Base-by-base conservation (phyloP, 2,329 filamentous ascomycete species). In the Arthrobotrys megalospora region DNA sequence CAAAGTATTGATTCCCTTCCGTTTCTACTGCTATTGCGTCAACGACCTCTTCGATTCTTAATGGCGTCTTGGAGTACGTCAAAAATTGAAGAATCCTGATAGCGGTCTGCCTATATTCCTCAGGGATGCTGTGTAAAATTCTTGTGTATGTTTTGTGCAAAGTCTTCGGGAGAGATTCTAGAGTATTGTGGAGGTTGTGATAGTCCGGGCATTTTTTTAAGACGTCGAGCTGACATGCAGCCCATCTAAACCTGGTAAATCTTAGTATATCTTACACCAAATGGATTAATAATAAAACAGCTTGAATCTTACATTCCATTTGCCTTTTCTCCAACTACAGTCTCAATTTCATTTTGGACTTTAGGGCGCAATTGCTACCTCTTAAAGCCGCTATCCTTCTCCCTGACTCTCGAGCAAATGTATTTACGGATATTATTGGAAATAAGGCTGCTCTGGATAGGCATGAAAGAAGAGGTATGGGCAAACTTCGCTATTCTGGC, bases 21-120 rank as follows among this genome's bases (percentile, higher is more conserved):
- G 68, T 55, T 50, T 83, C 72, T 1, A 84, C 82, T 36, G 81
- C 82, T 21, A 84, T 68, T 55, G 79, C 80, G 55, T 84, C 82
- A 24, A 82, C 80, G 1, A 81, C 50, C 68, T 84, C 82, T n/a
- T 81, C 75, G 16, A 84, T 66, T 16, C 24, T 32, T 10, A 84
- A 70, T 1, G 83, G 83, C 36, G 76, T 55, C 34, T 78, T 21
- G 2, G 82, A 83, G 71, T 80, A 83, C 1, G 77, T 76, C 8
- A 84, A 66, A 70, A 80, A 83, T 64, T 82, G 81, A 14, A 83
- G 76, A 14, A 83, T 80, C 36, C 68, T 80, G 0, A 80, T 78
- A n/a, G 81, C 80, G 58, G 81, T 55, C 50, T 79, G 32, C 21
- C 32, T 36, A n/a, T 80, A 43, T 21, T 72, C 64, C 0, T 68